Percentiles rank a stretch among this genome's conserved stretches.
These are phyloP conservation scores for Neurospora sp. DNA, from an alignment of 495 filamentous ascomycete genomes.

Conservation along the genomic window DNA sequence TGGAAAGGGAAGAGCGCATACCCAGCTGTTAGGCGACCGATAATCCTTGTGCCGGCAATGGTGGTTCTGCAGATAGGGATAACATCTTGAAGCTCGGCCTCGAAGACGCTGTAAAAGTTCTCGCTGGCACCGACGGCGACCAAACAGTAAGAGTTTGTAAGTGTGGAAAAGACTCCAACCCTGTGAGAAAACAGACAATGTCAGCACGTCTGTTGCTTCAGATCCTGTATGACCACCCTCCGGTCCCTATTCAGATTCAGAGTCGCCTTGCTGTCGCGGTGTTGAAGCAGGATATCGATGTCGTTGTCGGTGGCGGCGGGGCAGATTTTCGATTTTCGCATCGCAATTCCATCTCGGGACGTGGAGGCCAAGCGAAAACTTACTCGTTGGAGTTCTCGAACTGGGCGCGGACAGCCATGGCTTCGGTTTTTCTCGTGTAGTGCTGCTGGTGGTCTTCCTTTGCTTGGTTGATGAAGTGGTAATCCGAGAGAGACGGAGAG, in stretches of 20 bases:
- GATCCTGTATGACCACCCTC: background rate
- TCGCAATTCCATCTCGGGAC: background rate
- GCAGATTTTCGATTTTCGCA: background rate
- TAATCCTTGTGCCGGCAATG: conserved; percentile 93
- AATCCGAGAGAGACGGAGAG: conserved; percentile 3
- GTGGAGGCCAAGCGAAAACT: conserved; percentile 27
- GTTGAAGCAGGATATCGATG: background rate
- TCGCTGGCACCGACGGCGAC: conserved; percentile 90
- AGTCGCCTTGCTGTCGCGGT: background rate
- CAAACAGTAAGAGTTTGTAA: conserved; percentile 92
- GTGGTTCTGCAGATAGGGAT: conserved; percentile 96
- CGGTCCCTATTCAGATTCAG: background rate
- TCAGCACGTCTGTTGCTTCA: background rate
- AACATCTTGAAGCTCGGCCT: conserved; percentile 92
- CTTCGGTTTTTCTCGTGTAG: conserved; percentile 8
- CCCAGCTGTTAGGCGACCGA: conserved; percentile 92
- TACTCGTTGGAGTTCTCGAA: conserved; percentile 99
- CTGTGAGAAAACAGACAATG: conserved; percentile 32
- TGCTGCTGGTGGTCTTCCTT: background rate
- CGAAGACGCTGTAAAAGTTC: conserved; percentile 98
- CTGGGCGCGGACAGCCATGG: conserved; percentile 76
- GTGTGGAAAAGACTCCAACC: conserved; percentile 90
- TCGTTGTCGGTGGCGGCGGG: background rate
- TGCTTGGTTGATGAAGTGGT: conserved; percentile 6
- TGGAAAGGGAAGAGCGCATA: conserved; percentile 33